Evolutionary conservation across 1,284 basidiomycete genomes (phyloP).

Genomic region (Coniferiporia weirii): DNA sequence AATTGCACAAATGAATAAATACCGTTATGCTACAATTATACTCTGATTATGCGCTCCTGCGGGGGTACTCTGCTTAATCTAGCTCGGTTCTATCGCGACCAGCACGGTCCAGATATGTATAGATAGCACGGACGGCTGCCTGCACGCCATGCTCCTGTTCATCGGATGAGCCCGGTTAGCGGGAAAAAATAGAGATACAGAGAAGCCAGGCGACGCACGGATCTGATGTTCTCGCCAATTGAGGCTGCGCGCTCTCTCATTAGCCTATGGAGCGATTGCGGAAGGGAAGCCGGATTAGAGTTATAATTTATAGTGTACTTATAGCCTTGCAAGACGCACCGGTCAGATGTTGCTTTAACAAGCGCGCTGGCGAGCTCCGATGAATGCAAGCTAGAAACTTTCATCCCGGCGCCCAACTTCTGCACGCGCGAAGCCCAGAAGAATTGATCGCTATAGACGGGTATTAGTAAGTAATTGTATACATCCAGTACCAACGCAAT

Average conservation of each 20-base stretch:
- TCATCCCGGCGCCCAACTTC: constrained; percentile 50
- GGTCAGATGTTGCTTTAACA: constrained; percentile 46
- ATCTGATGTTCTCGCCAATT: constrained; percentile 57
- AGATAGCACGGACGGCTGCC: constrained; percentile 45
- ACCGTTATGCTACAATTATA: not conserved
- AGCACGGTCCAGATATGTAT: constrained; percentile 45
- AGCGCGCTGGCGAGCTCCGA: constrained; percentile 51
- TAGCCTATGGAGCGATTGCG: constrained; percentile 27
- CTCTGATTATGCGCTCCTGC: not conserved
- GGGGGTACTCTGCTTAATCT: too few species aligned
- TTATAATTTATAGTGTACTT: not conserved
- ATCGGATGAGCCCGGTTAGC: not conserved
- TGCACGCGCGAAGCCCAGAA: constrained; percentile 70
- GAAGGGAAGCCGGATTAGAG: not conserved
- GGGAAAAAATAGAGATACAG: not conserved
- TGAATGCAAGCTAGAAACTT: constrained; percentile 43
- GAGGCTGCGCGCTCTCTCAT: constrained; percentile 64
- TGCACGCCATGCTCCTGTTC: constrained; percentile 45
- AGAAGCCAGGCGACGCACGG: constrained; percentile 31
- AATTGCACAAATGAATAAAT: not conserved
- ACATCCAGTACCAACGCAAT: too few species aligned
- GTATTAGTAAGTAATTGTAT: not conserved
- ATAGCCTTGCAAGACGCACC: constrained; percentile 28
- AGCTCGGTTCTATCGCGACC: constrained; percentile 18
- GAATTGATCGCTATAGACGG: constrained; percentile 48